Evolutionary conservation across 2,329 filamentous ascomycete species (phyloP), one percentile per base, ranked within the genome.

Genomic region (Aspergillus jensenii): DNA sequence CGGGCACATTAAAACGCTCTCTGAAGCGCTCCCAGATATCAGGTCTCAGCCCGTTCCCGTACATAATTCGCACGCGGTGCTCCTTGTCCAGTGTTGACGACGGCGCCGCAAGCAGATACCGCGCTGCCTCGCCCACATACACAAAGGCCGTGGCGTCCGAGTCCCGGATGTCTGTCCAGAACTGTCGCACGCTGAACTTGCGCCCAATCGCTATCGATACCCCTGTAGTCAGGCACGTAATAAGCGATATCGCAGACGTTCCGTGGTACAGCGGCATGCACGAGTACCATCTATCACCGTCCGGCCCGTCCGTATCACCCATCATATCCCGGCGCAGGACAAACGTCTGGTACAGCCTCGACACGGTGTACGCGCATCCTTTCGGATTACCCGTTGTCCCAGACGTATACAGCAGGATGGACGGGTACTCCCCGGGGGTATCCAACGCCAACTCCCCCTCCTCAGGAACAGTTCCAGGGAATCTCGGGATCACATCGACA

Each of bases 251-350:
- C 17, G 83, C 83, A 6, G 89, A 89, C 0, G 90, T 92, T 14
- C 88, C 89, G 71, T 93, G 90, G 68, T 91, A 92, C 33, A 90
- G 76, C 0, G 85, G 89, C 89, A 92, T 92, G 72, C 87, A 90
- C 68, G 86, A 83, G 68, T 91, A 92, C 82, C 87, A 91, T 25
- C 87, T 78, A 69, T 90, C 86, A 1, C 72, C 70, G 8, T 56
- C 64, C 1, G 70, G 68, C 2, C 71, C 70, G 1, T 59, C 62
- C 8, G 55, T 66, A 35, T 74, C 69, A 8, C 59, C 53, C 48
- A 74, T 65, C 6, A 68, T 62, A 17, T 74, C 69, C 6, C 58
- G 47, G 2, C 79, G 75, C 1, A 75, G 64, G 12, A 65, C 65
- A 2, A 75, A 72, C 8, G 79, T 62, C 0, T 63, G 67, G 48